Evolutionary conservation across 148 eudicot species (phyloP).

Genomic region (Persicaria tinctoria): DNA sequence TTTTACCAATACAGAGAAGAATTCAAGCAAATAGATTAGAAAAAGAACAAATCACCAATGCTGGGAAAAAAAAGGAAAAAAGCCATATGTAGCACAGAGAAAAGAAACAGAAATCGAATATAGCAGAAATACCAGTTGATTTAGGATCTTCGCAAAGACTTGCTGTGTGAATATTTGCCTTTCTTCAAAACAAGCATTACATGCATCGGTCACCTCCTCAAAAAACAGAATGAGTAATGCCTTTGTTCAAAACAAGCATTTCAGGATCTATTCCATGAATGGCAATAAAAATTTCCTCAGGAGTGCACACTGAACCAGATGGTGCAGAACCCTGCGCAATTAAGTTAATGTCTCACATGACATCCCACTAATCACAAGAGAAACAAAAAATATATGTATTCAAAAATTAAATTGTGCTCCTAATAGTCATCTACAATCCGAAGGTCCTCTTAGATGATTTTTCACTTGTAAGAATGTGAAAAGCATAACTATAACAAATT

Average conservation of each 20-base stretch:
- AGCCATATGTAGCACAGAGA: not conserved
- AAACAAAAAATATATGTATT: not conserved
- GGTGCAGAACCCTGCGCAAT: slow-evolving; percentile 54
- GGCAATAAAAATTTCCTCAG: slow-evolving; percentile 79
- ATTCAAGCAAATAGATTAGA: too few species aligned
- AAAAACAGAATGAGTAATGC: not conserved
- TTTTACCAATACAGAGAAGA: not conserved
- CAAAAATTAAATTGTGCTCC: not conserved
- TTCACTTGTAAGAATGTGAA: not conserved
- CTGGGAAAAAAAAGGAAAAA: slow-evolving; percentile 31
- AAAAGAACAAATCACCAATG: slow-evolving; percentile 56
- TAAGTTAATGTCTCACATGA: not conserved
- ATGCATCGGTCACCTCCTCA: slow-evolving; percentile 89
- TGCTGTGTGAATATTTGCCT: slow-evolving; percentile 82
- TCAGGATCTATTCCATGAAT: slow-evolving; percentile 95
- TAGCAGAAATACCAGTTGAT: slow-evolving; percentile 68
- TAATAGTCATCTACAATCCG: not conserved
- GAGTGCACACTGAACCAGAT: slow-evolving; percentile 57
- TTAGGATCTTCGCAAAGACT: slow-evolving; percentile 85
- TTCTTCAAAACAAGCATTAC: slow-evolving; percentile 94
- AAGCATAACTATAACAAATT: not conserved
- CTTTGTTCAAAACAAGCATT: too few species aligned
- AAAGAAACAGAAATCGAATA: not conserved
- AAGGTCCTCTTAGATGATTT: not conserved
- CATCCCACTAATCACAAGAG: not conserved